phyloP scores from a whole-genome alignment of 805 yeast species.

The Sugiyamaella qingdaonensis region DNA sequence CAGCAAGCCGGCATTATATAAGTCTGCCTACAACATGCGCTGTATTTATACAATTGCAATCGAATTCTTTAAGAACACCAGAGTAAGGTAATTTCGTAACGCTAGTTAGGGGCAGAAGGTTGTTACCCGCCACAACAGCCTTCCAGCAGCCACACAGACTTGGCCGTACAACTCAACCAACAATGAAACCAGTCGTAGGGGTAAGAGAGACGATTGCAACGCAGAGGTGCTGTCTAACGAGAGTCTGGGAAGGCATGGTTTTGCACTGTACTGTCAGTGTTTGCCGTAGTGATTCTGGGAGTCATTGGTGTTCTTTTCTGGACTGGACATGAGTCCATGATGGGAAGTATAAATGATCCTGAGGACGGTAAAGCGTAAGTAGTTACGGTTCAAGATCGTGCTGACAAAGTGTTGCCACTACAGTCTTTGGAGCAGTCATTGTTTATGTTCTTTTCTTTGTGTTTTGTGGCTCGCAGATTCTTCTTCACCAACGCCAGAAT shows the following conservation, averaged over 20 bases:
- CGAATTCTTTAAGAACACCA: too few species aligned
- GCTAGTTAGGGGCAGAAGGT: too few species aligned
- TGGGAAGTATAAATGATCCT: slow-evolving; percentile 89
- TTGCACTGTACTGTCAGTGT: slow-evolving; percentile 88
- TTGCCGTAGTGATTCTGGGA: slow-evolving; percentile 82
- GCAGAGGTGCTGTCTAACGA: neutral
- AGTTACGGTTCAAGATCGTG: neutral
- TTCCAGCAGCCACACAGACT: too few species aligned
- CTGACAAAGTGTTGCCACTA: slow-evolving; percentile 64
- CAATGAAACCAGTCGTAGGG: slow-evolving; percentile 48
- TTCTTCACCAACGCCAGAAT: slow-evolving; percentile 57
- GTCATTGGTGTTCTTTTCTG: slow-evolving; percentile 81
- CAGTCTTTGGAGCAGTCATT: slow-evolving; percentile 83
- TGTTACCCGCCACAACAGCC: too few species aligned
- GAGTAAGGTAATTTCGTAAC: too few species aligned
- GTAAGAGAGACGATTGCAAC: slow-evolving; percentile 33
- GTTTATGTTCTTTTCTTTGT: slow-evolving; percentile 76
- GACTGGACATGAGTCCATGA: slow-evolving; percentile 80
- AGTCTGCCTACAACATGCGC: too few species aligned
- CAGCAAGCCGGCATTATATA: too few species aligned
- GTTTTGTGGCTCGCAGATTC: slow-evolving; percentile 86
- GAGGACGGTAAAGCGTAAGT: slow-evolving; percentile 79
- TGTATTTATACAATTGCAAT: too few species aligned
- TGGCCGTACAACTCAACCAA: too few species aligned
- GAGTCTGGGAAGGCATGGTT: slow-evolving; percentile 88